Percentiles rank a stretch among this genome's conserved stretches.
Conservation (phyloP, 345 rosid species). For the Acer saccharum region DNA sequence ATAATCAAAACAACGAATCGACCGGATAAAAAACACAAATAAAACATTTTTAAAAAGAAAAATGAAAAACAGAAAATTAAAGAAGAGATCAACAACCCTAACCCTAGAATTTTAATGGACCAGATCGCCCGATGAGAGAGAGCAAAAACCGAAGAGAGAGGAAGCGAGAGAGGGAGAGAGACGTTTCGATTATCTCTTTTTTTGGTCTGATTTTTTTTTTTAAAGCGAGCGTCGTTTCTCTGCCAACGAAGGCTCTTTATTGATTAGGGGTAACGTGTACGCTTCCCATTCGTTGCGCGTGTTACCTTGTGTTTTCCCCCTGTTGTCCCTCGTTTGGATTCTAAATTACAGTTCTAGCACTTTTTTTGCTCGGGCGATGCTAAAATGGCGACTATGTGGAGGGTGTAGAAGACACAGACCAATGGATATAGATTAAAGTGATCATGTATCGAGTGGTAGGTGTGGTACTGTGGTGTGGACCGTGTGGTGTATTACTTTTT, state of each 20-base stretch:
- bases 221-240: neutral
- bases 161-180: conserved; percentile 2
- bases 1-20: conserved; percentile 1
- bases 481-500: too few relatives aligned
- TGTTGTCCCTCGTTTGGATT: conserved; percentile 3
- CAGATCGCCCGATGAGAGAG: conserved; percentile 36
- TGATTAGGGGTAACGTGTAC: conserved; percentile 32
- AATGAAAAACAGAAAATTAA: neutral
- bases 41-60: neutral
- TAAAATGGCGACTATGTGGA: neutral
- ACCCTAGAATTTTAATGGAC: conserved; percentile 31
- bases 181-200: neutral
- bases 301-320: conserved; percentile 3
- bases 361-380: too few relatives aligned
- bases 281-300: conserved; percentile 7
- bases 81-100: conserved; percentile 28
- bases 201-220: neutral
- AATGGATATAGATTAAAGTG: neutral
- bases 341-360: neutral
- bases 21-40: neutral
- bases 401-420: neutral
- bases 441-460: neutral
- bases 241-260: conserved; percentile 31
- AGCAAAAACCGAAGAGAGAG: conserved; percentile 3
- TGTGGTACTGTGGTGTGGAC: too few relatives aligned